Base-by-base conservation (phyloP, 768 basidiomycete species). In the Panaeolus papilionaceus region DNA sequence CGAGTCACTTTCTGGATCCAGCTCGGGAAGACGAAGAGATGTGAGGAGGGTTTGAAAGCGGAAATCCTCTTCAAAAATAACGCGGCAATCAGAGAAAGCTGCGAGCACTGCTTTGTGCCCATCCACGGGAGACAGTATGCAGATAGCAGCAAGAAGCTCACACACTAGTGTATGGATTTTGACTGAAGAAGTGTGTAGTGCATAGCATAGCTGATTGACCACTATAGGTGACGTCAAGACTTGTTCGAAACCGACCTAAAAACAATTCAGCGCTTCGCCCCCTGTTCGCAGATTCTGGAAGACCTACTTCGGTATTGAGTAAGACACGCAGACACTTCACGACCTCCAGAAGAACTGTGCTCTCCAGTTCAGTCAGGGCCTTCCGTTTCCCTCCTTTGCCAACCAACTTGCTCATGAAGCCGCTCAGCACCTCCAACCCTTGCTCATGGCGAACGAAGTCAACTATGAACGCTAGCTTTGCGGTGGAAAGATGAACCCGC, bases 401-500 rank as follows among this genome's bases (percentile, higher is more conserved):
- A 2, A 93, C 89, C 37, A 95, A 78, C 28, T 79, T 74, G 33
- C 86, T 84, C 23, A 96, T 79, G 10, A 92, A 71, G 14, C 75
- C 77, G 14, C 86, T 86, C 11, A 98, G 77, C 2, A 79, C 84
- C 63, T 88, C 86, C 65, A 96, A 78, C 0, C 96, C 96, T 39
- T 86, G 82, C 69, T 88, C 87, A 0, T 76, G 72, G 1, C 82
- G 80, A n/a, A 94, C 80, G 74, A 98, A 97, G 40, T 89, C 88
- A 70, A 90, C 83, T 62, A 95, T 89, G 88, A 94, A 96, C 2
- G 83, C 78, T 12, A 96, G 68, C 67, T 89, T 89, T 0, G 92
- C 93, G 0, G 95, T 96, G 2, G 95, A 93, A 1, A 98, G 81
- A 72, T 94, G 92, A 0, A 96, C 92, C 2, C 95, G 89, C 18